Base-by-base conservation (phyloP, 371 early-diverging fungal species). In the Mucor sp. region DNA sequence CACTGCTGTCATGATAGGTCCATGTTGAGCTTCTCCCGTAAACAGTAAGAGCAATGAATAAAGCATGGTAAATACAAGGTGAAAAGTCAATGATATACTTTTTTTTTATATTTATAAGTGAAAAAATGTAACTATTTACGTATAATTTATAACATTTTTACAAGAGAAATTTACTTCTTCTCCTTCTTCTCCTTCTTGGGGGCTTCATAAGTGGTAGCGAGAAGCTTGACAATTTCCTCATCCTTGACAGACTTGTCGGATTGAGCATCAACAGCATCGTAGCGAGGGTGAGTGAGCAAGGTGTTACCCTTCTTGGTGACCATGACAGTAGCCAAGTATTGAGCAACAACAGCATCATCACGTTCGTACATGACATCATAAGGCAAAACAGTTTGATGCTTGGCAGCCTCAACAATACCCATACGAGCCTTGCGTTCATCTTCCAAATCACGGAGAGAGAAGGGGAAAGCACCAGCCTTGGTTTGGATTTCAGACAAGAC, bases 361-460 rank as follows among this genome's bases (percentile, higher is more conserved):
- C 94, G 93, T 74, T 96, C 96, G 75, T 90, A 89, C 72, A 91
- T 81, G 32, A 97, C 91, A 35, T 91, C 90, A 69, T 93, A 95
- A 50, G 96, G 89, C 62, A 84, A 82, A 32, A 95, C 91, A 56
- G 95, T 89, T 65, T 87, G 85, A 78, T 90, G 90, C 86, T 91
- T 91, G 70, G 86, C 83, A 81, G 94, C 95, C 79, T 98, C 98
- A 57, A 92, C 79, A 63, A 98, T 87, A 72, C 97, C 98, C 92
- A 97, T 87, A 69, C 95, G 93, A 27, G 93, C 95, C 83, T 86
- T 89, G 74, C 91, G 91, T 81, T 93, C 93, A 79, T 98, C 97
- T 7, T 89, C 90, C 71, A 89, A 74, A 67, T 84, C 77, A 53
- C 95, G 89, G 63, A 94, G 79, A 63, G 91, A 83, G 88, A 98